Conservation (phyloP, 2,329 filamentous ascomycete species). For the Penicillium sp. region DNA sequence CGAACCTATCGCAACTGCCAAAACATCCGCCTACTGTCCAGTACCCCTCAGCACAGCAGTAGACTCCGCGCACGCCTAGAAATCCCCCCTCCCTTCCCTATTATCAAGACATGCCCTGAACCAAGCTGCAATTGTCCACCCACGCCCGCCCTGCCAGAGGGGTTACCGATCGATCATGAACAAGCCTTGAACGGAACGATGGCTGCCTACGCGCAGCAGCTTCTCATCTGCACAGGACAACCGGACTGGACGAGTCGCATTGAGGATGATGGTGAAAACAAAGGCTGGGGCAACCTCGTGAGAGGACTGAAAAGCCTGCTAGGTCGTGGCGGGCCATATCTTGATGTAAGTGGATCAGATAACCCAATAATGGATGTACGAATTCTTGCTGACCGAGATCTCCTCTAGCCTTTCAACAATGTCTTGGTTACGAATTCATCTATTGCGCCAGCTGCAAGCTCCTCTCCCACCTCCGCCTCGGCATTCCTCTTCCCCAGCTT, state of each 20-base stretch:
- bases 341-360: constrained; percentile 50
- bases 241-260: constrained; percentile 80
- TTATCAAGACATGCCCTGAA: constrained; percentile 63
- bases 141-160: constrained; percentile 66
- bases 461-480: constrained; percentile 43
- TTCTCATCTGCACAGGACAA: constrained; percentile 78
- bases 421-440: constrained; percentile 74
- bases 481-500: constrained; percentile 81
- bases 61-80: constrained; percentile 30
- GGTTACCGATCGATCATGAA: constrained; percentile 71
- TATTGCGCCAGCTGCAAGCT: constrained; percentile 55
- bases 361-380: not conserved
- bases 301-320: constrained; percentile 68
- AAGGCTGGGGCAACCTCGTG: constrained; percentile 49
- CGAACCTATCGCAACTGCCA: constrained; percentile 6
- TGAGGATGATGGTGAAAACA: constrained; percentile 67
- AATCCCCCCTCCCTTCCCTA: constrained; percentile 46
- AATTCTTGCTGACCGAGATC: constrained; percentile 1
- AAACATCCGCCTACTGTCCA: constrained; percentile 23
- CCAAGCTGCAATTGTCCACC: constrained; percentile 74
- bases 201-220: constrained; percentile 73
- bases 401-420: constrained; percentile 73
- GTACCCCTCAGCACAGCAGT: constrained; percentile 17
- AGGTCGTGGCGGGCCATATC: constrained; percentile 63
- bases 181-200: constrained; percentile 73